These are phyloP conservation scores for Fraxinus americana DNA, from an alignment of 257 asterid genomes.

Conservation along the genomic window DNA sequence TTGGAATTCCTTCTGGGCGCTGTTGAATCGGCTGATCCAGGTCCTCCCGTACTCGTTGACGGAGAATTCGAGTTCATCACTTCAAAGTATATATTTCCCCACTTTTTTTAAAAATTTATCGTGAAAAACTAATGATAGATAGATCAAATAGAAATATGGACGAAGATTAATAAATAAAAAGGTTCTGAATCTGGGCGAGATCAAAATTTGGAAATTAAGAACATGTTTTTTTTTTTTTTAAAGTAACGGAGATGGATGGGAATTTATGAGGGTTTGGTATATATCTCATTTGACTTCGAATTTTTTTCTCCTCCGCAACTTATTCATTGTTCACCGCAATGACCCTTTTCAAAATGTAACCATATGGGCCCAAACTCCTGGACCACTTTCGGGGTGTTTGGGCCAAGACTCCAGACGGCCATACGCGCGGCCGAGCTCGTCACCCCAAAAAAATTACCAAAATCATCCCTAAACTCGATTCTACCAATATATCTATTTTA, in stretches of 20 bases:
- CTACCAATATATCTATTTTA: too few relatives aligned
- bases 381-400: too few relatives aligned
- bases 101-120: not conserved
- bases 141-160: too few relatives aligned
- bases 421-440: too few relatives aligned
- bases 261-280: not conserved
- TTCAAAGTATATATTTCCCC: not conserved
- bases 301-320: not conserved
- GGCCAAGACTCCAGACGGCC: too few relatives aligned
- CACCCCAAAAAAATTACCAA: too few relatives aligned
- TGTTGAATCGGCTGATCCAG: constrained; percentile 50
- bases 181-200: not conserved
- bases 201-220: not conserved
- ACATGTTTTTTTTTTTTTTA: not conserved
- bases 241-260: not conserved
- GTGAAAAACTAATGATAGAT: not conserved
- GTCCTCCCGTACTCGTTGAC: constrained; percentile 41
- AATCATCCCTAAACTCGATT: too few relatives aligned
- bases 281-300: constrained; percentile 13
- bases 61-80: constrained; percentile 44
- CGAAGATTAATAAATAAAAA: not conserved
- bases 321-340: too few relatives aligned
- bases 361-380: too few relatives aligned
- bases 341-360: too few relatives aligned
- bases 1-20: constrained; percentile 43